Percentiles rank a stretch among this genome's conserved stretches.
Conservation (phyloP, 2,329 filamentous ascomycete species). For the Trematosphaeria pertusa region DNA sequence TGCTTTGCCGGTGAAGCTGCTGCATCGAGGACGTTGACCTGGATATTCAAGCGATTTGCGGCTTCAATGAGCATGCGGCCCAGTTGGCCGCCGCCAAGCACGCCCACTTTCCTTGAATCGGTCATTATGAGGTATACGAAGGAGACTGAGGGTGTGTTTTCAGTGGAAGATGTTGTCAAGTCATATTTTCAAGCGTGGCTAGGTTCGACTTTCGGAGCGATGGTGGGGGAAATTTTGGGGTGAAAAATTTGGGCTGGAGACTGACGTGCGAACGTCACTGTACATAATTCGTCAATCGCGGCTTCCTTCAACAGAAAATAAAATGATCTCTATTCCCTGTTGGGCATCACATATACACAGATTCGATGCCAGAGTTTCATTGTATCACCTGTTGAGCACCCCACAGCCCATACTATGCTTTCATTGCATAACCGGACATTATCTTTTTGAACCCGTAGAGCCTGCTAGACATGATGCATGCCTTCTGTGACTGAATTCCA, state of each 20-base stretch:
- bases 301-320: no score
- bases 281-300: no score
- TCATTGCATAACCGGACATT: constrained; percentile 44
- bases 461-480: constrained; percentile 46
- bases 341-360: background rate
- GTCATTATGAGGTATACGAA: constrained; percentile 24
- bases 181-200: no score
- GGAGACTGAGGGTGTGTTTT: background rate
- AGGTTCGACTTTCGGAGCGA: no score
- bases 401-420: constrained; percentile 42
- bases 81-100: constrained; percentile 62
- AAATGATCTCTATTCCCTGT: no score
- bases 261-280: background rate
- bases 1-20: constrained; percentile 83
- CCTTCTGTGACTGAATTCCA: constrained; percentile 42
- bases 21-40: constrained; percentile 80
- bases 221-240: constrained; percentile 2
- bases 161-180: background rate
- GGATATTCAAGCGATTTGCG: constrained; percentile 79
- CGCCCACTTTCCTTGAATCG: constrained; percentile 44
- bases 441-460: constrained; percentile 45
- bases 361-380: constrained; percentile 22
- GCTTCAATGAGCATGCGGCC: constrained; percentile 94
- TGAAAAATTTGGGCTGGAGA: constrained; percentile 4
- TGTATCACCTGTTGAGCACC: constrained; percentile 40